Base-by-base conservation (phyloP, 2,329 filamentous ascomycete species). In the Aureobasidium sp. region DNA sequence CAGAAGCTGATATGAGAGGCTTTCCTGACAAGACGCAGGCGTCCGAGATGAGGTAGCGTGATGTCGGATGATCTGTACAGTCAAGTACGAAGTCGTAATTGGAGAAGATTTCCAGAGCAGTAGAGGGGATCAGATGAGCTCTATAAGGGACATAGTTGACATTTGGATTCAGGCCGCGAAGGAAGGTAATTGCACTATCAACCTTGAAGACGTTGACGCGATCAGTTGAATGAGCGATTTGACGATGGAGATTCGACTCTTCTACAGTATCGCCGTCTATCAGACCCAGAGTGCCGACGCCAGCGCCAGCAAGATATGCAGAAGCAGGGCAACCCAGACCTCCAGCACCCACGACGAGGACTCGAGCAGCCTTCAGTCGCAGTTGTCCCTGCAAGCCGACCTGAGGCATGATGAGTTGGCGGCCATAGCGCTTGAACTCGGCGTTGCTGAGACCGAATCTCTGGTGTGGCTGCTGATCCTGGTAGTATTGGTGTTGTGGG, bases 321-420 rank as follows among this genome's bases (percentile, higher is more conserved):
- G 92, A 90, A 14, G 94, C 91, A 12, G 94, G 94, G 72, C 91
- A 97, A 12, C 94, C 94, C 14, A 99, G 78, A 0, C 94, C 94
- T 6, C 94, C 94, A 1, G 90, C 87, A 12, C 94, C 94, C 27
- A 99, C 83, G 51, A 99, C 80, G 8, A 97, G 81, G 5, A 97
- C 86, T 22, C 81, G 84, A 0, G 90, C 81, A 0, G 81, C 78
- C 69, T 85, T 88, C 17, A 97, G 78, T 36, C 83, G 81, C 7
- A 93, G 78, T 75, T 97, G 93, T 0, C 90, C 90, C 73, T 86
- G 79, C 0, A 96, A 78, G 0, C 92, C 91, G 64, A 97, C 80
- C 62, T 88, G 84, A 0, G 91, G 88, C 64, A 97, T 84, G 66
- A 97, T 92, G 78, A 97, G 87, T 76, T 97, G 93, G 42, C 93